These are phyloP conservation scores for Limonomyces culmigenus DNA, from an alignment of 1,284 basidiomycete genomes.

Conservation along the genomic window DNA sequence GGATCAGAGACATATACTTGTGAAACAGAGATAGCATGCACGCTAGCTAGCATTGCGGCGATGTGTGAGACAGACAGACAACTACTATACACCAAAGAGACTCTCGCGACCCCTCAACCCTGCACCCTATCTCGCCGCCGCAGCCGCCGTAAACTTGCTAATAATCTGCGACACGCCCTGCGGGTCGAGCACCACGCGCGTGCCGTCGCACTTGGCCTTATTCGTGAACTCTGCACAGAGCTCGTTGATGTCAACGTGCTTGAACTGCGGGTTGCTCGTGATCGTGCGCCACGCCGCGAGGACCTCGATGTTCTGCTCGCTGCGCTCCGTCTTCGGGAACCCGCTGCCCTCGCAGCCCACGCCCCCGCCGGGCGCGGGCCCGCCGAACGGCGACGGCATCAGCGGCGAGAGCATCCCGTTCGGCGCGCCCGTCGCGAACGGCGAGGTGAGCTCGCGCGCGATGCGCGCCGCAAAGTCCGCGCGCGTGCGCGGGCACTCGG, in stretches of 20 bases:
- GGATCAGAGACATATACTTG: too few species aligned
- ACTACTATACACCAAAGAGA: background rate
- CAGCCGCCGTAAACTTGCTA: conserved; percentile 25
- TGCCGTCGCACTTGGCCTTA: conserved; percentile 68
- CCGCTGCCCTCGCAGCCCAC: conserved; percentile 39
- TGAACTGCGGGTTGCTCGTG: conserved; percentile 53
- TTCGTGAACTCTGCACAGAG: conserved; percentile 59
- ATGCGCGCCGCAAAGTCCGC: conserved; percentile 34
- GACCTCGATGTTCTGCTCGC: conserved; percentile 57
- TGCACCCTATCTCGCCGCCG: conserved; percentile 4
- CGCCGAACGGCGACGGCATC: too few species aligned
- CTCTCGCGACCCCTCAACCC: too few species aligned
- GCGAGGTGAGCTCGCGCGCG: conserved; percentile 27
- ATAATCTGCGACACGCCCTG: conserved; percentile 47
- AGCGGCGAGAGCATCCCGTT: too few species aligned
- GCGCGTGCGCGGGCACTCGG: conserved; percentile 38
- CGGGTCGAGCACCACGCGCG: conserved; percentile 62
- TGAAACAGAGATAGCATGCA: too few species aligned
- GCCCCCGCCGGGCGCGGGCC: too few species aligned
- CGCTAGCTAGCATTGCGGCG: too few species aligned
- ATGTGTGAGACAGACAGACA: too few species aligned
- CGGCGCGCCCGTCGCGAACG: conserved; percentile 18
- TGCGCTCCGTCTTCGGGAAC: conserved; percentile 51
- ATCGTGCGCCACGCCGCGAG: conserved; percentile 61
- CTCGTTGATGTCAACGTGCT: conserved; percentile 61